Evolutionary conservation across 148 eudicot species (phyloP).

Genomic region (Beta vulgaris): DNA sequence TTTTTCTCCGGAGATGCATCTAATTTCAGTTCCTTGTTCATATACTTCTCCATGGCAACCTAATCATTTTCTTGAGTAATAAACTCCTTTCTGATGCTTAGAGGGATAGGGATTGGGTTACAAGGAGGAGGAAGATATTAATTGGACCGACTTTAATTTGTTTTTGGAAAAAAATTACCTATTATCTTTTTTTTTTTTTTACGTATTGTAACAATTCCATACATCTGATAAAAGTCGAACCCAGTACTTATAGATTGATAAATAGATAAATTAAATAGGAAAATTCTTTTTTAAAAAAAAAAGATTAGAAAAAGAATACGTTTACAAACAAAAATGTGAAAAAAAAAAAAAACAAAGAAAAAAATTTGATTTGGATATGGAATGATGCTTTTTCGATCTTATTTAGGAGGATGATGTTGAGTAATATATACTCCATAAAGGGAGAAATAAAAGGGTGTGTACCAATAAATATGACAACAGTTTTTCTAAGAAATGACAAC

Average conservation of each 20-base stretch:
- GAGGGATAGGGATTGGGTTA: not conserved
- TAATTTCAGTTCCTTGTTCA: conserved; percentile 30
- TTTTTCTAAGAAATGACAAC: conserved; percentile 29
- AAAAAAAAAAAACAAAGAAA: not conserved
- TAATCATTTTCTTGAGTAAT: not conserved
- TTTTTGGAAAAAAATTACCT: too few relatives aligned
- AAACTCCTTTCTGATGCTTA: not conserved
- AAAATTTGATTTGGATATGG: too few relatives aligned
- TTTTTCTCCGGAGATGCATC: not conserved
- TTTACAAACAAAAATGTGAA: not conserved
- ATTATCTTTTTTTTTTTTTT: too few relatives aligned
- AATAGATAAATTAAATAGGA: too few relatives aligned
- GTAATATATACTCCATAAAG: conserved; percentile 9
- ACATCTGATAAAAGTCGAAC: not conserved
- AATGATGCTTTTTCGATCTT: not conserved
- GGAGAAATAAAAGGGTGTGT: not conserved
- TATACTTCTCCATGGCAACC: conserved; percentile 31
- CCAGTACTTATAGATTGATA: too few relatives aligned
- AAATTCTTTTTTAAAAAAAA: not conserved
- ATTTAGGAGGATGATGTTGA: not conserved
- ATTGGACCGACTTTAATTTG: not conserved
- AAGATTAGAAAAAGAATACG: too few relatives aligned
- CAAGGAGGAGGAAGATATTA: not conserved
- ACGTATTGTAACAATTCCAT: not conserved
- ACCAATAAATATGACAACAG: conserved; percentile 26